These are phyloP conservation scores for Pulveroboletus sp. DNA, from an alignment of 768 basidiomycete species.

Conservation along the genomic window DNA sequence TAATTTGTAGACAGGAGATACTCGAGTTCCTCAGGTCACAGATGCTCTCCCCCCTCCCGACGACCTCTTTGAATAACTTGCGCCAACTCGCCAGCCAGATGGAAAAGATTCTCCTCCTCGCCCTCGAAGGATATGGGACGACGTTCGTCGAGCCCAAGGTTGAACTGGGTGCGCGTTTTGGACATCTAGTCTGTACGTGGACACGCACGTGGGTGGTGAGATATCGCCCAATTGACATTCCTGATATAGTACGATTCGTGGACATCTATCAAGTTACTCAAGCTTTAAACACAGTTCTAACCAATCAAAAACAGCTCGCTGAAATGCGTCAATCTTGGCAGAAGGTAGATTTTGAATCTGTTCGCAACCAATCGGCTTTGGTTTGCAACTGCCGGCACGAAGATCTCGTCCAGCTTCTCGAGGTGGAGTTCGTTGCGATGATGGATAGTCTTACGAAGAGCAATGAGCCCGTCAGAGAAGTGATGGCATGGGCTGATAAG, in stretches of 20 bases:
- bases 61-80: constrained; percentile 62
- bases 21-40: constrained; percentile 80
- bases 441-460: constrained; percentile 69
- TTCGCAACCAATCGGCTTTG: constrained; percentile 87
- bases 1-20: constrained; percentile 58
- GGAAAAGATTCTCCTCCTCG: constrained; percentile 82
- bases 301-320: constrained; percentile 76
- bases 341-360: constrained; percentile 86
- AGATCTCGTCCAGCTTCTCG: constrained; percentile 78
- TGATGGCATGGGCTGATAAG: constrained; percentile 90
- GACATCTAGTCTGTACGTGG: constrained; percentile 79
- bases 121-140: constrained; percentile 78
- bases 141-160: constrained; percentile 91
- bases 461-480: constrained; percentile 75
- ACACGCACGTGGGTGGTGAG: neutral
- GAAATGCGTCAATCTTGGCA: constrained; percentile 89
- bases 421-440: constrained; percentile 78
- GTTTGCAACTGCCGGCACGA: constrained; percentile 92
- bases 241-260: constrained; percentile 70
- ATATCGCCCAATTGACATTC: constrained; percentile 5
- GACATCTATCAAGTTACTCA: constrained; percentile 92
- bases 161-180: constrained; percentile 85
- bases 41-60: constrained; percentile 73
- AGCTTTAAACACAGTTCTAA: constrained; percentile 81
- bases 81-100: constrained; percentile 85